Evolutionary conservation across 768 basidiomycete species (phyloP), one percentile per base, ranked within the genome.

Genomic region (Psilocybe cyanescens): DNA sequence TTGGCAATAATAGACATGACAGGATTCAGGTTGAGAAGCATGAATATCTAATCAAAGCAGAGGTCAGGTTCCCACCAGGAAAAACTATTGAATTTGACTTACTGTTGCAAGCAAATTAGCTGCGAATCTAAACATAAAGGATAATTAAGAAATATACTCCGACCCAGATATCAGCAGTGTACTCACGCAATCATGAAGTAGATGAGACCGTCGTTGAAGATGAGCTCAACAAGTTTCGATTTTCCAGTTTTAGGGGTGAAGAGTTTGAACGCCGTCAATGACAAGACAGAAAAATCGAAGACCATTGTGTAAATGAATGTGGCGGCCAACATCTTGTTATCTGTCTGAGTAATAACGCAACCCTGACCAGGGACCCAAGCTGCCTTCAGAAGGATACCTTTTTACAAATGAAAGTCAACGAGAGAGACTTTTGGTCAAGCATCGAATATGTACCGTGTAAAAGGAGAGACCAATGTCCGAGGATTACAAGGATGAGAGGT

Each of bases 221-320:
- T 84, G 55, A 91, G 81, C 50, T 74, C 80, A 51, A 88, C 83
- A 19, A 91, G 83, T 39, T 80, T 82, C 17, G 86, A 85, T 35
- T 83, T 83, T 5, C 73, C 78, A 17, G 78, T 70, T 19, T 68
- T 61, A 12, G 79, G 78, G 65, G 79, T 77, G 7, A 82, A 67
- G 17, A 91, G 81, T 65, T 91, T 91, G 72, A 76, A 83, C 9
- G 80, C 85, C 28, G 87, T 89, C 53, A 91, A 76, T 49, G 74
- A 75, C 31, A 91, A 72, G 53, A 91, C 87, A 14, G 76, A 69
- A 62, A 91, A 79, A 74, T 91, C 90, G 68, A 90, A 90, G 19
- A 75, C 74, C 90, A 91, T 91, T 51, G 86, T 83, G 68, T 91
- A 91, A 65, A 91, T 88, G 73, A 89, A 91, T 5, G 84, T 84